Conservation (phyloP, 495 filamentous ascomycete genomes). For the Gamarada debralockiae region DNA sequence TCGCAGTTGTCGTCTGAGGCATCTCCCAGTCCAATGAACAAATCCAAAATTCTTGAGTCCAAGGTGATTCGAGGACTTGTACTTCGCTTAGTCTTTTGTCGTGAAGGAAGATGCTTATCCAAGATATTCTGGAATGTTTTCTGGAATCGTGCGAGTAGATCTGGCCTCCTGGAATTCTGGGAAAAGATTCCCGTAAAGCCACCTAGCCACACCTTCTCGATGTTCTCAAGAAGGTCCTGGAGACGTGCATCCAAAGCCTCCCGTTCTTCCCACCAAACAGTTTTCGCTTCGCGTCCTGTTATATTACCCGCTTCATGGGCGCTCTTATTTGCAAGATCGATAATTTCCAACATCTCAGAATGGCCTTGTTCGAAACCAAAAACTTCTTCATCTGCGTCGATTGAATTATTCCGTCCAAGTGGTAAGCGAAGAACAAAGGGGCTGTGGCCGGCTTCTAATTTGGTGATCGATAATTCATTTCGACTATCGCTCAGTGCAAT, state of each 20-base stretch:
- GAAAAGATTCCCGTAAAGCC: slow-evolving; percentile 92
- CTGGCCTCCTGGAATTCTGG: slow-evolving; percentile 53
- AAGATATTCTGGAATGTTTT: slow-evolving; percentile 76
- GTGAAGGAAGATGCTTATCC: slow-evolving; percentile 83
- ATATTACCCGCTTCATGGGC: slow-evolving; percentile 68
- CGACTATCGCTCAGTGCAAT: slow-evolving; percentile 74
- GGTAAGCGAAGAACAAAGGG: slow-evolving; percentile 87
- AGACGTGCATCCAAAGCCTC: slow-evolving; percentile 74
- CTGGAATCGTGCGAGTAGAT: slow-evolving; percentile 68
- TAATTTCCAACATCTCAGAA: slow-evolving; percentile 76
- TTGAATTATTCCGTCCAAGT: slow-evolving; percentile 71
- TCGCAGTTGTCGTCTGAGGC: slow-evolving; percentile 61
- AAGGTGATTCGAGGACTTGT: slow-evolving; percentile 51
- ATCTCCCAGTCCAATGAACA: slow-evolving; percentile 83
- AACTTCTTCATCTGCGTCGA: slow-evolving; percentile 74
- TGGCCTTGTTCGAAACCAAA: slow-evolving; percentile 80
- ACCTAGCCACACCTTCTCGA: slow-evolving; percentile 91
- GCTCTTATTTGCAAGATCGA: slow-evolving; percentile 71
- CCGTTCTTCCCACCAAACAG: slow-evolving; percentile 84
- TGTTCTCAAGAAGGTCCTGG: slow-evolving; percentile 72
- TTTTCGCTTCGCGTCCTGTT: slow-evolving; percentile 57
- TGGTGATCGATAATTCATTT: slow-evolving; percentile 79
- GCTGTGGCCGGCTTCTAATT: slow-evolving; percentile 63
- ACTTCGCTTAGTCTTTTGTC: slow-evolving; percentile 53
- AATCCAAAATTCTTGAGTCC: slow-evolving; percentile 73